Evolutionary conservation across 495 filamentous ascomycete species (phyloP).

Genomic region (Penicillium canariense): DNA sequence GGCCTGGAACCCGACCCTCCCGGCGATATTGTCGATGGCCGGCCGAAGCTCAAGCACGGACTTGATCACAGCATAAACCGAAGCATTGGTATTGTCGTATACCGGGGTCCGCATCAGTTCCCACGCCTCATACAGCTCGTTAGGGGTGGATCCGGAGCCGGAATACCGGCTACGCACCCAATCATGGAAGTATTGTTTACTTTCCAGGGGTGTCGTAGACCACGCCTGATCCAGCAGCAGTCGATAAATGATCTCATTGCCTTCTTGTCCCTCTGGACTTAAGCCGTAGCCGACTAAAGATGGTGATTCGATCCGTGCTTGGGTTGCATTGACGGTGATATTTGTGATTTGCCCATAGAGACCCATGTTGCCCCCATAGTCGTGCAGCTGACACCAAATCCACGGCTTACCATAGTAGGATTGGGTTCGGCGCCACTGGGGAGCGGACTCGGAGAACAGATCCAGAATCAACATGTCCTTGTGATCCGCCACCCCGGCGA

Average conservation of each 20-base stretch:
- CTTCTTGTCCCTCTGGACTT: conserved; percentile 52
- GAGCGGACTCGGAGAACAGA: conserved; percentile 48
- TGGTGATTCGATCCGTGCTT: conserved; percentile 37
- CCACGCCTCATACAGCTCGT: conserved; percentile 44
- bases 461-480: conserved; percentile 52
- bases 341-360: conserved; percentile 53
- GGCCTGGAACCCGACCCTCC: conserved; percentile 38
- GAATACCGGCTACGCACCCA: conserved; percentile 49
- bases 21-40: conserved; percentile 36
- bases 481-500: conserved; percentile 44
- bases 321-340: conserved; percentile 25
- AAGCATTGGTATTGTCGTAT: conserved; percentile 53
- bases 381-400: conserved; percentile 52
- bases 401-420: conserved; percentile 54
- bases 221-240: conserved; percentile 50
- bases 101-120: conserved; percentile 46
- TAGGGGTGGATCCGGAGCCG: conserved; percentile 31
- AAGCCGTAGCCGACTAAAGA: conserved; percentile 21
- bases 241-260: conserved; percentile 55
- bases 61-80: conserved; percentile 41
- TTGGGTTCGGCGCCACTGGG: conserved; percentile 52
- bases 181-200: conserved; percentile 42
- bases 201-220: conserved; percentile 49
- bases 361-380: conserved; percentile 51
- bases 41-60: conserved; percentile 48